These are phyloP conservation scores for Coemansia sp. DNA, from an alignment of 192 early-diverging fungal species.

Conservation along the genomic window DNA sequence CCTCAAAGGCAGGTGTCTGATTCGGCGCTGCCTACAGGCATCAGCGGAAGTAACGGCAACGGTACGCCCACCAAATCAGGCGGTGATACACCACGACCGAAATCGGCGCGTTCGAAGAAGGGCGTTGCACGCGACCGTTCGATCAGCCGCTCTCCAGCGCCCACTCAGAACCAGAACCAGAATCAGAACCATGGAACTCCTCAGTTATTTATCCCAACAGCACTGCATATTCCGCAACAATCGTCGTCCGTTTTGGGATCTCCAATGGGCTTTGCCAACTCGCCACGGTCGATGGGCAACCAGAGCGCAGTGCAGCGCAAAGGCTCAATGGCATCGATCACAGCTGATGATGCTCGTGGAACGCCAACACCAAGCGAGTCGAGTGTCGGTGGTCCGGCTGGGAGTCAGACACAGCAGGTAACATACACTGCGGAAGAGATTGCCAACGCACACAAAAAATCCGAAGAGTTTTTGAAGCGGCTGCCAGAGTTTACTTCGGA, in stretches of 20 bases:
- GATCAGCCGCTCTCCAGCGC: conserved; percentile 44
- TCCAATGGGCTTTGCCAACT: conserved; percentile 19
- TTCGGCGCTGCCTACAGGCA: background rate
- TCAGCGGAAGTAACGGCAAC: conserved; percentile 2
- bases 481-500: conserved; percentile 41
- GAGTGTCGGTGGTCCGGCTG: conserved; percentile 11
- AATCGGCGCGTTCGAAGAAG: conserved; percentile 17
- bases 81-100: background rate
- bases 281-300: conserved; percentile 16
- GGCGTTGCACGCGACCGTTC: conserved; percentile 34
- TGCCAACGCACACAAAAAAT: conserved; percentile 32
- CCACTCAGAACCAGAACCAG: conserved; percentile 10
- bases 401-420: background rate
- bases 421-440: conserved; percentile 45
- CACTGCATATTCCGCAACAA: conserved; percentile 16
- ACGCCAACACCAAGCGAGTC: conserved; percentile 45
- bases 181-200: conserved; percentile 2
- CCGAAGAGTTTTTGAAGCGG: conserved; percentile 42
- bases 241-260: conserved; percentile 18
- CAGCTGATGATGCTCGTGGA: conserved; percentile 34
- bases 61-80: background rate
- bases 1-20: conserved; percentile 32
- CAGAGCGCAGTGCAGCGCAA: conserved; percentile 26
- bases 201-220: conserved; percentile 33
- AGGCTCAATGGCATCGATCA: conserved; percentile 30